Conservation (phyloP, 495 filamentous ascomycete species). For the Neurospora sp. region DNA sequence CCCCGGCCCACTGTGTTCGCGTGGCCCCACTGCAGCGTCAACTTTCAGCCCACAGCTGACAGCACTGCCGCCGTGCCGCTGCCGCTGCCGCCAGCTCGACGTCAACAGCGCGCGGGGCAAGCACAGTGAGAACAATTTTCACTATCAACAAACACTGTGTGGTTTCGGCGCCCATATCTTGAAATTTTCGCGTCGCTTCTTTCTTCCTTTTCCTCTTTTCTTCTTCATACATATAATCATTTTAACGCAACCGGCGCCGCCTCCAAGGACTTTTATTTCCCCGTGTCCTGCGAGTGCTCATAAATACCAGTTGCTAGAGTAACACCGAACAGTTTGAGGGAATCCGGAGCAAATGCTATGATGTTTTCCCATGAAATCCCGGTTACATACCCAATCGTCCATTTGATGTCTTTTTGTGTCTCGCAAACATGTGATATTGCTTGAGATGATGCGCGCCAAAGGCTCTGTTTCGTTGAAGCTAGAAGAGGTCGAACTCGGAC, state of each 20-base stretch:
- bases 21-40: background rate
- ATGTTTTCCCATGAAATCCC: conserved; percentile 23
- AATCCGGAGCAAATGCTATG: conserved; percentile 22
- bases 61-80: background rate
- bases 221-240: conserved; percentile 11
- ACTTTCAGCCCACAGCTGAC: background rate
- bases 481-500: background rate
- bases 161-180: background rate
- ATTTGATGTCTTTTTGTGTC: background rate
- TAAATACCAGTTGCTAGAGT: conserved; percentile 24
- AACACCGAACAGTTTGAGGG: conserved; percentile 30
- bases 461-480: too few relatives aligned
- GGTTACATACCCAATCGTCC: background rate
- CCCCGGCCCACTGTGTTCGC: background rate
- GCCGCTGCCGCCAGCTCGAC: background rate
- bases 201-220: conserved; percentile 2
- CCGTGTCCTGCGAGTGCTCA: conserved; percentile 20
- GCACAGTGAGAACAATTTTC: background rate
- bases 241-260: conserved; percentile 20
- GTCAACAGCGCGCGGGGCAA: background rate
- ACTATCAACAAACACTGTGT: background rate
- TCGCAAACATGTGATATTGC: background rate
- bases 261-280: conserved; percentile 19
- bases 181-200: background rate
- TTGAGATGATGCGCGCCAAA: background rate